Percentiles rank a stretch among this genome's conserved stretches.
Evolutionary conservation across 441 rosid genomes (phyloP).

Genomic region (Pelargonium myrrhifolium): DNA sequence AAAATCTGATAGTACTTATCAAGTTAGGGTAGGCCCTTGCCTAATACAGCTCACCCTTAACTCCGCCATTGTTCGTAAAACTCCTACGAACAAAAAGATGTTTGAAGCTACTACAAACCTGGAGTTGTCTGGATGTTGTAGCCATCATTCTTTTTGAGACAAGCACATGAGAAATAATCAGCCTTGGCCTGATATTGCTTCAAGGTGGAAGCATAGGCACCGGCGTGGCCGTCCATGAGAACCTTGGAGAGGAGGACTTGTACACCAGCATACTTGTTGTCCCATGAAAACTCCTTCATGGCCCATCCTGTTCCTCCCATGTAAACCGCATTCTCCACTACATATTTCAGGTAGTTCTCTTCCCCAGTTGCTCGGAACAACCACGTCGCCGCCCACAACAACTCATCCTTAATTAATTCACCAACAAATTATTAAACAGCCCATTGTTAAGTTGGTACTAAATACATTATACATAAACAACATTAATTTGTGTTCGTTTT

Average conservation of each 20-base stretch:
- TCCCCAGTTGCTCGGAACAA: conserved; percentile 46
- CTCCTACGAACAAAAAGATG: neutral
- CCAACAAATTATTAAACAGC: neutral
- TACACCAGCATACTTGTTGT: conserved; percentile 63
- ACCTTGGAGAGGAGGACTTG: conserved; percentile 62
- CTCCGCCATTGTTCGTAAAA: no score
- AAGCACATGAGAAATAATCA: conserved; percentile 56
- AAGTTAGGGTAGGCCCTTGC: no score
- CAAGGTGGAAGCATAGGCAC: conserved; percentile 39
- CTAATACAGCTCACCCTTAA: no score
- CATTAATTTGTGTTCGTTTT: neutral
- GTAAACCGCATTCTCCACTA: conserved; percentile 42
- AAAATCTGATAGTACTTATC: no score
- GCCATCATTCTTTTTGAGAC: conserved; percentile 55
- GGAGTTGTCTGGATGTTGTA: conserved; percentile 53
- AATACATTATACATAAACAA: neutral
- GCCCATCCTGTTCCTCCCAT: conserved; percentile 70
- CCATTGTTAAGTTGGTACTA: neutral
- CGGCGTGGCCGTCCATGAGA: conserved; percentile 48
- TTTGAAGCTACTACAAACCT: conserved; percentile 22
- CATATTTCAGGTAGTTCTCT: conserved; percentile 47
- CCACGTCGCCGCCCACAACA: conserved; percentile 62
- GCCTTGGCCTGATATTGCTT: conserved; percentile 55
- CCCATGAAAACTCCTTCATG: conserved; percentile 65
- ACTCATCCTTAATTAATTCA: conserved; percentile 40